These are phyloP conservation scores for Pelargonium cotyledonis DNA, from an alignment of 441 rosid genomes.

Conservation along the genomic window DNA sequence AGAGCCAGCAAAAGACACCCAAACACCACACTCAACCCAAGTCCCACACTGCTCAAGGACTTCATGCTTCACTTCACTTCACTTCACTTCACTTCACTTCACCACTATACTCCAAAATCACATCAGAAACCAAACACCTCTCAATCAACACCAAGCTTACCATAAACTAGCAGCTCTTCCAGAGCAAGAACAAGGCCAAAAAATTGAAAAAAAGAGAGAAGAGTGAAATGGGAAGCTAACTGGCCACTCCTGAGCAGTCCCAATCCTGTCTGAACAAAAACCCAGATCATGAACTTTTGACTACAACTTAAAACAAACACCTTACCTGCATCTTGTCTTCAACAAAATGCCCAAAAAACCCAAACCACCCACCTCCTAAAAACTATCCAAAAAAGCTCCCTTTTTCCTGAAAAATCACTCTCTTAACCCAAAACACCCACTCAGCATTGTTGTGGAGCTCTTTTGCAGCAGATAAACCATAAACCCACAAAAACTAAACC, in stretches of 20 bases:
- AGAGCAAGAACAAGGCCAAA: not conserved
- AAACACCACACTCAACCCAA: conserved; percentile 80
- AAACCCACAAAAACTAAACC: conserved; percentile 20
- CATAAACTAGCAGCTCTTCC: conserved; percentile 7
- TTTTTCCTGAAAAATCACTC: conserved; percentile 30
- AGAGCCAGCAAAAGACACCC: conserved; percentile 75
- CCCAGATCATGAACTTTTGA: conserved; percentile 23
- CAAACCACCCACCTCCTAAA: conserved; percentile 9
- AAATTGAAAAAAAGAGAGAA: conserved; percentile 9
- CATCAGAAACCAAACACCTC: conserved; percentile 18
- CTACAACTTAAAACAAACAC: conserved; percentile 16
- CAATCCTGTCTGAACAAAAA: conserved; percentile 28
- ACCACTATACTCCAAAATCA: conserved; percentile 24
- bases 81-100: too few species aligned
- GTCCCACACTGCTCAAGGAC: conserved; percentile 82
- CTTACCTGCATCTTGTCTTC: conserved; percentile 1
- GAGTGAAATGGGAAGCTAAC: conserved; percentile 11
- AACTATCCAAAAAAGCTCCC: conserved; percentile 15
- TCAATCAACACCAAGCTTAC: conserved; percentile 7
- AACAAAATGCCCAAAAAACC: not conserved
- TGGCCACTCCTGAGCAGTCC: conserved; percentile 20
- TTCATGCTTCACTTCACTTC: conserved; percentile 37
- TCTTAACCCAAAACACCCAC: not conserved
- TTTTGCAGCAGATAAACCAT: not conserved
- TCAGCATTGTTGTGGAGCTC: not conserved